Base-by-base conservation (phyloP, 2,329 filamentous ascomycete genomes). In the Rachicladosporium sp. region DNA sequence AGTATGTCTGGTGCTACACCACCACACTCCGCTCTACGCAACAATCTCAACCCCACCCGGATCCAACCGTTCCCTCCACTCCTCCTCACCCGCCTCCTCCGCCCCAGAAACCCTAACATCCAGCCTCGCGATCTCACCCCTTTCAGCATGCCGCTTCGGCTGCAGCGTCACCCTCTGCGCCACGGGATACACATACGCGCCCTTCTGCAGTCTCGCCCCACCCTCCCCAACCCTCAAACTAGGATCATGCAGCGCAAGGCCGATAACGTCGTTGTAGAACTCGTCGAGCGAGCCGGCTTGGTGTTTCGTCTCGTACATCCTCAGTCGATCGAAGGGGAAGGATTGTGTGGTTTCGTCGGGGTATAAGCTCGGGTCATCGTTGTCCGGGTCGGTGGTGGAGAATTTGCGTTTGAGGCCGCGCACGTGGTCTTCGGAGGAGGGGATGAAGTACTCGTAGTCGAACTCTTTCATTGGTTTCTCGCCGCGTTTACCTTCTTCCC, bases 111-210 rank as follows among this genome's bases (percentile, higher is more conserved):
- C 15, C 15, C 15, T 19, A 19, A 19, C 15, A 19, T 19, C 15
- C 15, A 19, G 15, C 15, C 15, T 19, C 15, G 15, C 15, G 15
- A 57, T 12, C 53, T 59, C 29, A 10, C 23, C 27, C 40, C 40
- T 13, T 19, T 30, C 57, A 58, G 43, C 49, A 67, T 46, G 39
- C 23, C 68, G 51, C 48, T 64, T 60, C 4, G 65, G 62, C 34
- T 65, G 52, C 36, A 80, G 62, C 13, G 65, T 66, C 11, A 70
- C 70, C 52, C 71, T 69, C 51, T 71, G 68, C 12, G 69, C 57
- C 39, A 80, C 70, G 0, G 75, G 74, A 45, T 79, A 79, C 54
- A 75, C 76, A 55, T 76, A 80, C 10, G 76, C 76, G 1, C 65
- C 75, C 51, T 70, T 71, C 44, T 61, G 59, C 43, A 67, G 46